phyloP scores from a whole-genome alignment of 768 basidiomycete genomes.

The Rhizopogon vinicolor region DNA sequence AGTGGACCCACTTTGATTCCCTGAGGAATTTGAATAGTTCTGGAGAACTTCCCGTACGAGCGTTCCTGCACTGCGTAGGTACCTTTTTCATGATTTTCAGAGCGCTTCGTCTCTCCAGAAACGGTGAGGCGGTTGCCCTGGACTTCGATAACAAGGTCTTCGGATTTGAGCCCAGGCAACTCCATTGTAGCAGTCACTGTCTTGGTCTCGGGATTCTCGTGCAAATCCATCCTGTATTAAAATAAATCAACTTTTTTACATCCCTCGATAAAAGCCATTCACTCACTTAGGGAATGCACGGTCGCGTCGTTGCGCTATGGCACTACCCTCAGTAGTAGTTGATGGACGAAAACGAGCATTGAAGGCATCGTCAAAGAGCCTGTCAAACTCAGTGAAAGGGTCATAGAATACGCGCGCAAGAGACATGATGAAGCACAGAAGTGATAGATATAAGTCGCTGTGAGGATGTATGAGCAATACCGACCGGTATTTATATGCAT shows the following conservation, averaged over 20 bases:
- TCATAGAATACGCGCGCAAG: slow-evolving; percentile 28
- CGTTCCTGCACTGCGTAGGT: slow-evolving; percentile 39
- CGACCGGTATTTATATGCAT: too few relatives aligned
- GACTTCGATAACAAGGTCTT: slow-evolving; percentile 49
- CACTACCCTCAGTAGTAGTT: slow-evolving; percentile 3
- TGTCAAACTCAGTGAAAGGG: slow-evolving; percentile 37
- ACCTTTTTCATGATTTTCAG: slow-evolving; percentile 28
- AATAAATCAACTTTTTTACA: background rate
- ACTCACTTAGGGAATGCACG: slow-evolving; percentile 25
- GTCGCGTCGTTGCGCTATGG: slow-evolving; percentile 5
- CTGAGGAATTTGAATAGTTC: slow-evolving; percentile 41
- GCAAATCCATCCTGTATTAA: slow-evolving; percentile 45
- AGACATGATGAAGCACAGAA: slow-evolving; percentile 14
- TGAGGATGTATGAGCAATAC: too few relatives aligned
- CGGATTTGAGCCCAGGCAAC: slow-evolving; percentile 50
- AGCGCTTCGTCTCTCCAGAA: slow-evolving; percentile 41
- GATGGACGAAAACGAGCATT: slow-evolving; percentile 17
- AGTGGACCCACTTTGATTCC: slow-evolving; percentile 37
- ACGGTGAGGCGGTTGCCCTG: slow-evolving; percentile 45
- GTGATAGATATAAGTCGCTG: too few relatives aligned
- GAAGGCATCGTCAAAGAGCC: slow-evolving; percentile 36
- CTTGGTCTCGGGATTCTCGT: slow-evolving; percentile 43
- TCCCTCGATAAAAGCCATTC: background rate
- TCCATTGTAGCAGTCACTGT: slow-evolving; percentile 53
- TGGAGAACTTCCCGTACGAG: slow-evolving; percentile 42